Conservation (phyloP, 257 asterid genomes). For the Solanum megistacrolobum region DNA sequence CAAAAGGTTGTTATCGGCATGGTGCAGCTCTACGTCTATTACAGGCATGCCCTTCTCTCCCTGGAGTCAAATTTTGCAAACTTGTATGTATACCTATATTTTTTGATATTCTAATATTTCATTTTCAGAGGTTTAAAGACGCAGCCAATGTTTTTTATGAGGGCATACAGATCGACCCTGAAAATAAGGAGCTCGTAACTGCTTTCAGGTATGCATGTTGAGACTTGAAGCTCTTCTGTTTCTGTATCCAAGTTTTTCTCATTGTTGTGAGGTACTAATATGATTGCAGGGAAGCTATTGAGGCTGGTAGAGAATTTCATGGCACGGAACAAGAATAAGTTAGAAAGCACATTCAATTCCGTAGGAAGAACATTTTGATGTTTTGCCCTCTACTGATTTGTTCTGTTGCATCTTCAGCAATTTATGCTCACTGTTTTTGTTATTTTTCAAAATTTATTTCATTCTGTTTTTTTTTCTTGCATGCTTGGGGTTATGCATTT, state of each 20-base stretch:
- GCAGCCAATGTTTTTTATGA: slow-evolving; percentile 93
- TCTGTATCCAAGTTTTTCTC: background rate
- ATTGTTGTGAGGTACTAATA: background rate
- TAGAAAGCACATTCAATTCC: background rate
- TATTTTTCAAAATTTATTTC: background rate
- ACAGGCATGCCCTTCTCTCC: slow-evolving; percentile 32
- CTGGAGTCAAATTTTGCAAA: background rate
- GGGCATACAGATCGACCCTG: slow-evolving; percentile 75
- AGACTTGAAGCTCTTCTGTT: background rate
- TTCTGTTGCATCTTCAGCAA: background rate
- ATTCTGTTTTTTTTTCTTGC: background rate
- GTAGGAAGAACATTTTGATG: background rate
- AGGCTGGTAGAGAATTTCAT: slow-evolving; percentile 48
- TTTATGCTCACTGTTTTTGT: background rate
- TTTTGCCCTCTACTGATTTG: background rate
- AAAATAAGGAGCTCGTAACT: slow-evolving; percentile 72
- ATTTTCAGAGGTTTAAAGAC: slow-evolving; percentile 74
- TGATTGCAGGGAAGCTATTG: slow-evolving; percentile 79
- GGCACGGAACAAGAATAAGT: background rate
- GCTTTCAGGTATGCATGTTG: slow-evolving; percentile 66
- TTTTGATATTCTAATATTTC: background rate
- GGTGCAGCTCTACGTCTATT: slow-evolving; percentile 83
- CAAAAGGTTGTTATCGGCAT: slow-evolving; percentile 86
- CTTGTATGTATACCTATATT: background rate
- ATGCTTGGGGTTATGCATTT: background rate